Evolutionary conservation across 805 yeast genomes (phyloP), one percentile per base, ranked within the genome.

Genomic region (Nakazawaea peltata): DNA sequence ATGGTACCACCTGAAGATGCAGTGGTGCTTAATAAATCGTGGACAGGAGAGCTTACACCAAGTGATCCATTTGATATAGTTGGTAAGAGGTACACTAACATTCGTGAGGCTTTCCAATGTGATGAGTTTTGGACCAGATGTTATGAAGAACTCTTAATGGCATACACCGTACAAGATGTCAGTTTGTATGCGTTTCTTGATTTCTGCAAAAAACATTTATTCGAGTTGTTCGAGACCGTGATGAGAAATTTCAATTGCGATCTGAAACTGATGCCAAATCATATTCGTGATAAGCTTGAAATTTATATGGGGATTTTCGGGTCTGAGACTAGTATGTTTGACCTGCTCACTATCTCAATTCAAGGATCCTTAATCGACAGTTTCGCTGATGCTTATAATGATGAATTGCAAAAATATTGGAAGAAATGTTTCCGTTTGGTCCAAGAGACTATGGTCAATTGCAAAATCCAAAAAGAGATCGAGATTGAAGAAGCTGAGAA

Each of bases 371-470:
- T 36, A 19, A 31, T 36, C 24, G 39, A 36, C 24, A 36, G 35
- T 19, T 36, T 36, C 24, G 39, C 39, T 5, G 39, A 36, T 28
- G 31, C 34, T 2, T 36, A 31, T 26, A 18, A 22, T 11, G 21
- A 17, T 4, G 32, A 31, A 8, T 27, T 36, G 19, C 39, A 36
- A 36, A 10, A 16, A 14, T 19, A 22, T 4, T 36, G 39, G 39
- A 32, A 11, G 12, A 26, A 26, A 4, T 28, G 26, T 14, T 22
- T 36, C 16, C 16, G 14, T 2, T 7, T 31, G 10, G n/a, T 32
- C n/a, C 18, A 8, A 3, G 29, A 31, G 6, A 6, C 28, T 13
- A 31, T 32, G 12, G 26, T n/a, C n/a, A 33, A 19, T 9, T 19
- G 13, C 17, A 17, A 26, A 28, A 12, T 21, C 21, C 28, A 23